A percentile compares a stretch with the other conserved stretches of the same genome.
These are phyloP conservation scores for Amanita thiersii DNA, from an alignment of 768 basidiomycete genomes.

Conservation along the genomic window DNA sequence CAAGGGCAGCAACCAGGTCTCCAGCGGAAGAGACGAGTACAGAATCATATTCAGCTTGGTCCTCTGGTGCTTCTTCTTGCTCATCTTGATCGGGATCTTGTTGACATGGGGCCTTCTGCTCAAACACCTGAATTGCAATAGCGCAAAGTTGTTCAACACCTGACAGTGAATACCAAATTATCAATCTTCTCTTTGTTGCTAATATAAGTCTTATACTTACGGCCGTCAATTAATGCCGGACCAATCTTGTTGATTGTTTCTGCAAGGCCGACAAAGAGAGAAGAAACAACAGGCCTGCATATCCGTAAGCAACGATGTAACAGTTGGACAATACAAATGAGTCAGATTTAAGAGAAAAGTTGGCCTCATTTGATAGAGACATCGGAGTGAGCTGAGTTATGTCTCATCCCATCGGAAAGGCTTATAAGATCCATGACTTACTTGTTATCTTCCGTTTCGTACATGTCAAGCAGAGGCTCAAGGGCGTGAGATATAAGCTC, in stretches of 20 bases:
- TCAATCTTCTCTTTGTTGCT: background rate
- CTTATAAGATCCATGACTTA: constrained; percentile 34
- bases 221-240: constrained; percentile 71
- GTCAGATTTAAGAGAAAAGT: constrained; percentile 10
- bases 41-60: constrained; percentile 94
- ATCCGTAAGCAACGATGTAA: constrained; percentile 14
- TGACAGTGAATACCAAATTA: constrained; percentile 21
- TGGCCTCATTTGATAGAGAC: constrained; percentile 55
- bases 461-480: constrained; percentile 76
- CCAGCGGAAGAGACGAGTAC: constrained; percentile 90
- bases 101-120: constrained; percentile 94
- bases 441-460: constrained; percentile 95
- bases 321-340: constrained; percentile 25
- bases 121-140: constrained; percentile 79
- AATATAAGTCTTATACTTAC: constrained; percentile 35
- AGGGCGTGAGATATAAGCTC: constrained; percentile 74
- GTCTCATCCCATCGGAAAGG: constrained; percentile 35
- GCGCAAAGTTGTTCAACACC: constrained; percentile 73
- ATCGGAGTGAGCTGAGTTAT: constrained; percentile 79
- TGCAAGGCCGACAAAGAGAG: constrained; percentile 81
- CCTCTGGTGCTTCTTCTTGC: constrained; percentile 76
- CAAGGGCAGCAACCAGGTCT: constrained; percentile 87
- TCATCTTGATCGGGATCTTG: constrained; percentile 93
- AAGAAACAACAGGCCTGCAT: constrained; percentile 74
- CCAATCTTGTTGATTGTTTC: constrained; percentile 92